Conservation (phyloP, 1,284 basidiomycete genomes). For the Ceratobasidium sp. region DNA sequence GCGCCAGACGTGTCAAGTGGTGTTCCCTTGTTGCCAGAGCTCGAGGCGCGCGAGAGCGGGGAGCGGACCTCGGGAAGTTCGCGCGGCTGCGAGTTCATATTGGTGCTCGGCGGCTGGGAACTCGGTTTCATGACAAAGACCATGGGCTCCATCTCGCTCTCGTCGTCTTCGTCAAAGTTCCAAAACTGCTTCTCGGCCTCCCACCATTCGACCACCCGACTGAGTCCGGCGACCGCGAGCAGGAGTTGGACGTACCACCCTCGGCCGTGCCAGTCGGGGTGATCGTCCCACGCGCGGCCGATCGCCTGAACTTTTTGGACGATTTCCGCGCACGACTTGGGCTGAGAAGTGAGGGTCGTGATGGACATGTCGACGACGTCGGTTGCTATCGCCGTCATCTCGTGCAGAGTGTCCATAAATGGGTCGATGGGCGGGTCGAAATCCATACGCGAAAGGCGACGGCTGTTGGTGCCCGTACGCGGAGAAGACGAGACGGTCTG, state of each 20-base stretch:
- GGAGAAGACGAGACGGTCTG: slow-evolving; percentile 39
- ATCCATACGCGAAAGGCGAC: slow-evolving; percentile 67
- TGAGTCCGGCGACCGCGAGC: slow-evolving; percentile 94
- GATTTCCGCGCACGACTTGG: slow-evolving; percentile 84
- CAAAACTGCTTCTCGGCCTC: slow-evolving; percentile 99
- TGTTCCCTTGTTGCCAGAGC: slow-evolving; percentile 18
- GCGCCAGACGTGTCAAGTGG: slow-evolving; percentile 10
- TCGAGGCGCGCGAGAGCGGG: slow-evolving; percentile 10
- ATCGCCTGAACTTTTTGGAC: slow-evolving; percentile 91
- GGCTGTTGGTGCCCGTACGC: slow-evolving; percentile 47
- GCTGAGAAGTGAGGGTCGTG: slow-evolving; percentile 80
- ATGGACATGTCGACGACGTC: slow-evolving; percentile 92
- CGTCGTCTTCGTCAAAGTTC: slow-evolving; percentile 93
- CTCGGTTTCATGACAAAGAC: slow-evolving; percentile 88
- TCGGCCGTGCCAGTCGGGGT: slow-evolving; percentile 96
- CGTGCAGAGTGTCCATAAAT: slow-evolving; percentile 91
- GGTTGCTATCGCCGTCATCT: slow-evolving; percentile 92
- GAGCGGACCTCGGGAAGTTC: slow-evolving; percentile 29
- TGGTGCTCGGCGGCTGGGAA: slow-evolving; percentile 48
- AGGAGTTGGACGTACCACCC: slow-evolving; percentile 98
- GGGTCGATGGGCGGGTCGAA: slow-evolving; percentile 61
- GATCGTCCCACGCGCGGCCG: slow-evolving; percentile 94
- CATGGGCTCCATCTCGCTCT: slow-evolving; percentile 73
- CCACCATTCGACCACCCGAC: slow-evolving; percentile 99
- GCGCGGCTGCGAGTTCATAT: slow-evolving; percentile 16